Percentiles rank a stretch among this genome's conserved stretches.
These are phyloP conservation scores for Trichoderma guizhouense DNA, from an alignment of 2,329 filamentous ascomycete species.

Conservation along the genomic window DNA sequence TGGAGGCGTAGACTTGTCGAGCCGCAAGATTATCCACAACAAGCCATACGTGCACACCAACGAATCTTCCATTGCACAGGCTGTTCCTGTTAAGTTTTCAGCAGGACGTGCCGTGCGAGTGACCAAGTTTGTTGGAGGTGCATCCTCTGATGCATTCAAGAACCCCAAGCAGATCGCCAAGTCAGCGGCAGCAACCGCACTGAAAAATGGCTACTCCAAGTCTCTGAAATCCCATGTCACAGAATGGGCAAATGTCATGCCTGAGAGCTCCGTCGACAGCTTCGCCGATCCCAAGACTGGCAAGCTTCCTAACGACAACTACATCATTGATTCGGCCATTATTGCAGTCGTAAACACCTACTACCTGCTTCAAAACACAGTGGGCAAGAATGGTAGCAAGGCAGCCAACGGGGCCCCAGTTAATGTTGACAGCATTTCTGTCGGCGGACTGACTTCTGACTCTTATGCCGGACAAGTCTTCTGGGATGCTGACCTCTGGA, in stretches of 20 bases:
- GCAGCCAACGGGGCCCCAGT: constrained; percentile 44
- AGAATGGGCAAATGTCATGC: constrained; percentile 62
- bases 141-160: constrained; percentile 65
- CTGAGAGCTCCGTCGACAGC: constrained; percentile 59
- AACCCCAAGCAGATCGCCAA: constrained; percentile 54
- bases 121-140: constrained; percentile 65
- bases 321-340: constrained; percentile 54
- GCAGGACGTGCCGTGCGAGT: constrained; percentile 53
- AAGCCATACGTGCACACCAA: constrained; percentile 52
- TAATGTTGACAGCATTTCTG: constrained; percentile 26
- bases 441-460: constrained; percentile 29
- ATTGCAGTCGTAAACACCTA: constrained; percentile 53
- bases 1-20: constrained; percentile 33
- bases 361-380: constrained; percentile 53
- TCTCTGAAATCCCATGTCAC: constrained; percentile 54
- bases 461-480: constrained; percentile 31
- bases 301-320: constrained; percentile 52
- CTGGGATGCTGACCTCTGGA: constrained; percentile 32
- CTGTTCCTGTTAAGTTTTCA: constrained; percentile 50
- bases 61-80: constrained; percentile 62
- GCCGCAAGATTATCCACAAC: constrained; percentile 41
- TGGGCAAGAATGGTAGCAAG: constrained; percentile 38
- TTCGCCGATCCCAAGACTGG: constrained; percentile 54
- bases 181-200: constrained; percentile 46
- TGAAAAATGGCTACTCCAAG: constrained; percentile 50